Conservation (phyloP, 345 rosid genomes). For the Citrus maxima region DNA sequence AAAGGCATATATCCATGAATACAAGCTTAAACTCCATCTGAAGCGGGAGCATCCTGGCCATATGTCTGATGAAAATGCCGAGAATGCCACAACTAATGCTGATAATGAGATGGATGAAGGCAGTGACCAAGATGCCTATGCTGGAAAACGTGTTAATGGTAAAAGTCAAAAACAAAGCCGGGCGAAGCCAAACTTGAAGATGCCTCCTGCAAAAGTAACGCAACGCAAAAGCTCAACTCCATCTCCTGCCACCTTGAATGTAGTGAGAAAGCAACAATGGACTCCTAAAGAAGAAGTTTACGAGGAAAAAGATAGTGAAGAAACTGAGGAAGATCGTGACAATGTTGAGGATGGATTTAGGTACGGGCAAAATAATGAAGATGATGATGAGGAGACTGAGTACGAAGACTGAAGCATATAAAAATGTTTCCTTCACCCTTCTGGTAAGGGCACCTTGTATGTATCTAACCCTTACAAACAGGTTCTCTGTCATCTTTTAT, state of each 20-base stretch:
- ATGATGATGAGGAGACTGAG: constrained; percentile 92
- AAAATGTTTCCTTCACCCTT: not conserved
- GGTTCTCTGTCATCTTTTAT: not conserved
- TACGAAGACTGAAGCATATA: constrained; percentile 60
- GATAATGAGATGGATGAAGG: constrained; percentile 78
- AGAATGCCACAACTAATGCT: constrained; percentile 44
- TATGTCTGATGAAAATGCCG: constrained; percentile 59
- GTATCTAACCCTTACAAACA: not conserved
- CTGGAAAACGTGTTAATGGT: constrained; percentile 56
- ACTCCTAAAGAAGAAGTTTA: constrained; percentile 51
- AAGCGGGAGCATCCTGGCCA: constrained; percentile 94
- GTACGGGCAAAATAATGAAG: constrained; percentile 63
- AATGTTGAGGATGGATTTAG: constrained; percentile 85
- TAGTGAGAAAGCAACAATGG: constrained; percentile 53
- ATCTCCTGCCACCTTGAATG: constrained; percentile 42
- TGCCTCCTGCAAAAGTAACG: constrained; percentile 56
- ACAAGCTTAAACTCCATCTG: constrained; percentile 94
- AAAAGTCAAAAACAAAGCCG: constrained; percentile 62
- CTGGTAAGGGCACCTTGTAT: not conserved
- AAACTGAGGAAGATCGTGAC: constrained; percentile 85
- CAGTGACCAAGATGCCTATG: constrained; percentile 75
- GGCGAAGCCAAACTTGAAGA: constrained; percentile 57
- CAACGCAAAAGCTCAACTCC: constrained; percentile 62
- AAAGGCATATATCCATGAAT: constrained; percentile 94
- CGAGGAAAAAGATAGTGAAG: constrained; percentile 86